Base-by-base conservation (phyloP, 768 basidiomycete genomes). In the Suillus tomentosus region DNA sequence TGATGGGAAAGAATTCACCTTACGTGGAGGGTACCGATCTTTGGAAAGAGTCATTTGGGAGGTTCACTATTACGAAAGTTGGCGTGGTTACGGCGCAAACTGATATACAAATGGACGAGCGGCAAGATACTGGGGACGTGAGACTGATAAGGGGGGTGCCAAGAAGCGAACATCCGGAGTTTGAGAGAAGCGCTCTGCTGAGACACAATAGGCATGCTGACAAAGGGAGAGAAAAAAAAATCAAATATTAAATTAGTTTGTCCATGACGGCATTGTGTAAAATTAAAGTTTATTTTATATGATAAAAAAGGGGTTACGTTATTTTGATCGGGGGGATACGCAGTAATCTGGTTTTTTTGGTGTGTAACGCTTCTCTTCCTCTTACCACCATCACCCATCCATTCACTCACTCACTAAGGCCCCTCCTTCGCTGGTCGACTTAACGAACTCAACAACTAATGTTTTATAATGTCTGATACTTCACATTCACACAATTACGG, bases 401-500 rank as follows among this genome's bases (percentile, higher is more conserved):
- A 27, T 22, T 14, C 48, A 24, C 14, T 48, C 22, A 31, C 50
- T 53, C 27, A 53, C 27, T 53, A 53, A 31, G 9, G 0, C 3
- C 37, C 39, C 8, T 24, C 13, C 39, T 6, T 58, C 57, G 57
- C 57, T 58, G 57, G 57, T 31, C 57, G 57, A 58, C 37, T 3
- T 39, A 22, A 50, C 50, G 24, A 50, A 50, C 5, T 50, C 50
- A 50, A 50, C 22, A 39, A 40, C 37, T 39, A 57, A 39, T 57
- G 37, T 24, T 58, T 27, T 58, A 58, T 27, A 42, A 58, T 58
- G 57, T 67, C 64, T 48, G 53, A 72, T 42, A 64, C 64, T n/a
- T 67, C 72, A 19, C 80, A 80, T 68, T 42, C 57, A 19, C 81
- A 80, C 74, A 73, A 76, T 65, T 85, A 88, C 79, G 81, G 81